These are phyloP conservation scores for Penicillium sp. DNA, from an alignment of 2,329 filamentous ascomycete genomes.

Conservation along the genomic window DNA sequence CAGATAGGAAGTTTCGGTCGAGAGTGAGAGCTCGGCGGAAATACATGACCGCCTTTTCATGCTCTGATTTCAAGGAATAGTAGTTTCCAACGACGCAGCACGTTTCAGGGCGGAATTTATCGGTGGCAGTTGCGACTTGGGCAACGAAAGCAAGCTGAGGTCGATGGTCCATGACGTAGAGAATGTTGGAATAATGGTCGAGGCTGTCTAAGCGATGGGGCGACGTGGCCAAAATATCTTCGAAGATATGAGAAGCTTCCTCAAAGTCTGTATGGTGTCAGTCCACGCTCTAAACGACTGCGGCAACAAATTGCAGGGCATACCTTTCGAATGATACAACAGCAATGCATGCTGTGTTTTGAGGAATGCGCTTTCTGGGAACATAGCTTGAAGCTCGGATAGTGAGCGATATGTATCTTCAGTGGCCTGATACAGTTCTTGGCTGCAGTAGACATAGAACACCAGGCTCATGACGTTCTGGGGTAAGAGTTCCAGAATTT, in stretches of 20 bases:
- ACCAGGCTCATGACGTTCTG: conserved; percentile 92
- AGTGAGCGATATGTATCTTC: conserved; percentile 73
- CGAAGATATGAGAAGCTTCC: conserved; percentile 62
- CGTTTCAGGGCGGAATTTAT: conserved; percentile 95
- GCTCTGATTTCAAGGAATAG: conserved; percentile 89
- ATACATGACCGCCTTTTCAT: conserved; percentile 98
- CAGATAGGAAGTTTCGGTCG: conserved; percentile 86
- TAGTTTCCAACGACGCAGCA: conserved; percentile 98
- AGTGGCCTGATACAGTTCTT: conserved; percentile 87
- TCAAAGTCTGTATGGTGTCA: conserved; percentile 56
- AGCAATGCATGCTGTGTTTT: conserved; percentile 86
- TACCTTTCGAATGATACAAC: conserved; percentile 80
- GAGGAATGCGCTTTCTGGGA: conserved; percentile 84
- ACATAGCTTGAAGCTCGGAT: conserved; percentile 76
- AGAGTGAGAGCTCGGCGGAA: conserved; percentile 90
- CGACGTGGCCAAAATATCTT: conserved; percentile 67
- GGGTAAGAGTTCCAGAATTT: conserved; percentile 71
- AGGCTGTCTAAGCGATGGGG: conserved; percentile 79
- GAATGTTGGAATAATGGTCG: conserved; percentile 95
- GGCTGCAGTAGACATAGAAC: conserved; percentile 86
- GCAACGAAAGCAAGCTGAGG: conserved; percentile 92
- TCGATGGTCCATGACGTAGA: conserved; percentile 86
- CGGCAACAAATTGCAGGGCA: not conserved
- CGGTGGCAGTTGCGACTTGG: conserved; percentile 83
- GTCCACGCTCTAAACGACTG: not conserved